Percentiles rank a stretch among this genome's conserved stretches.
phyloP scores from a whole-genome alignment of 1,284 basidiomycete species.

The Meripilus lineatus region DNA sequence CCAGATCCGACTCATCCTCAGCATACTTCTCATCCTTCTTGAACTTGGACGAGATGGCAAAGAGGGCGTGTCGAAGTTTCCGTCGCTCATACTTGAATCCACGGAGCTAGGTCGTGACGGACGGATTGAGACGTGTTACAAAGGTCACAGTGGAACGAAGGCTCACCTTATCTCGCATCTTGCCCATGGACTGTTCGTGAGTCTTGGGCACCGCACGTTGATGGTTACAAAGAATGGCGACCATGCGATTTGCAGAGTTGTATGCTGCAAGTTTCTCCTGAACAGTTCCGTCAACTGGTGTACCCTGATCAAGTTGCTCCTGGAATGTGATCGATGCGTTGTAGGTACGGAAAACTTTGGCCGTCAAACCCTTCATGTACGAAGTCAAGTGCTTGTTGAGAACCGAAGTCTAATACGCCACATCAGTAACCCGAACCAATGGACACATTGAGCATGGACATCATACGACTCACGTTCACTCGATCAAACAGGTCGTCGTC shows the following conservation, averaged over 20 bases:
- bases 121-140: background rate
- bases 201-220: slow-evolving; percentile 89
- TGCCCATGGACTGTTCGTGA: slow-evolving; percentile 89
- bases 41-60: slow-evolving; percentile 69
- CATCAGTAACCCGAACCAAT: background rate
- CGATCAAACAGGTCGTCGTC: slow-evolving; percentile 94
- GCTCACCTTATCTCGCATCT: slow-evolving; percentile 82
- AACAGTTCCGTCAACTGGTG: slow-evolving; percentile 66
- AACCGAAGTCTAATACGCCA: slow-evolving; percentile 57
- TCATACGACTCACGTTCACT: slow-evolving; percentile 59
- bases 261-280: slow-evolving; percentile 95
- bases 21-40: slow-evolving; percentile 80
- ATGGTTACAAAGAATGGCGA: slow-evolving; percentile 97
- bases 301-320: slow-evolving; percentile 74
- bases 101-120: slow-evolving; percentile 54
- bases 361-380: slow-evolving; percentile 95
- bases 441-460: background rate
- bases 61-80: slow-evolving; percentile 83
- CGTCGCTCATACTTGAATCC: slow-evolving; percentile 91
- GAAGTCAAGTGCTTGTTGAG: slow-evolving; percentile 88
- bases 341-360: slow-evolving; percentile 99
- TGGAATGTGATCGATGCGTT: slow-evolving; percentile 96
- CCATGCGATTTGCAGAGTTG: slow-evolving; percentile 92
- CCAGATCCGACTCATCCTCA: slow-evolving; percentile 87
- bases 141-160: background rate